A percentile compares a stretch with the other conserved stretches of the same genome.
Evolutionary conservation across 2,329 filamentous ascomycete species (phyloP).

Genomic region (Neofusicoccum sp.): DNA sequence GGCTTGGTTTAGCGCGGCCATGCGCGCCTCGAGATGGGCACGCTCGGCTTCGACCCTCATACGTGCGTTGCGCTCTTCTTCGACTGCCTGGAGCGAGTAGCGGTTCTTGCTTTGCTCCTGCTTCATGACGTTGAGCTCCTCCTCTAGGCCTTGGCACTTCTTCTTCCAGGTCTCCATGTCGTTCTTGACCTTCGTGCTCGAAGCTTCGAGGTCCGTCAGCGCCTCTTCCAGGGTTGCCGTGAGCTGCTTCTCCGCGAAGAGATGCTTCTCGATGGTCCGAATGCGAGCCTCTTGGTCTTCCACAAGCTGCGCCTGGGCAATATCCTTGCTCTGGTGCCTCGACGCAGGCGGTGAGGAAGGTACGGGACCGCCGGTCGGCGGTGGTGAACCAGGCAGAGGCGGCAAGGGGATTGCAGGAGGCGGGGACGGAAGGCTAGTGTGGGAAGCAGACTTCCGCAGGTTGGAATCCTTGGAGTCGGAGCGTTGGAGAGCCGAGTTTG

Average conservation of each 20-base stretch:
- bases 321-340: slow-evolving; percentile 79
- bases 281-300: slow-evolving; percentile 96
- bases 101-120: slow-evolving; percentile 60
- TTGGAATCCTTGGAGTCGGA: slow-evolving; percentile 46
- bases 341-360: slow-evolving; percentile 57
- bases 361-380: slow-evolving; percentile 30
- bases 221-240: slow-evolving; percentile 95
- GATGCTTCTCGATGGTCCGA: slow-evolving; percentile 92
- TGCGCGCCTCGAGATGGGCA: slow-evolving; percentile 87
- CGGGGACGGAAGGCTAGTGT: slow-evolving; percentile 83
- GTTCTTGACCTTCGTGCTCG: slow-evolving; percentile 85
- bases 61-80: slow-evolving; percentile 93
- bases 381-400: slow-evolving; percentile 65
- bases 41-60: slow-evolving; percentile 85
- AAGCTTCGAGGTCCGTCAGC: slow-evolving; percentile 86
- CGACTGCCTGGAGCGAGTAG: slow-evolving; percentile 79
- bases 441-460: slow-evolving; percentile 80
- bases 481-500: slow-evolving; percentile 20
- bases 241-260: slow-evolving; percentile 93
- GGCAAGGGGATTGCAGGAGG: slow-evolving; percentile 95
- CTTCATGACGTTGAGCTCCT: slow-evolving; percentile 63
- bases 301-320: slow-evolving; percentile 72
- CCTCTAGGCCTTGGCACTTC: slow-evolving; percentile 73
- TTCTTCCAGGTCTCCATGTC: slow-evolving; percentile 91
- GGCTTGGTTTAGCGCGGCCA: slow-evolving; percentile 70